Percentiles rank a stretch among this genome's conserved stretches.
Conservation (phyloP, 352 stramenopile species). For the Globisporangium emineosum region DNA sequence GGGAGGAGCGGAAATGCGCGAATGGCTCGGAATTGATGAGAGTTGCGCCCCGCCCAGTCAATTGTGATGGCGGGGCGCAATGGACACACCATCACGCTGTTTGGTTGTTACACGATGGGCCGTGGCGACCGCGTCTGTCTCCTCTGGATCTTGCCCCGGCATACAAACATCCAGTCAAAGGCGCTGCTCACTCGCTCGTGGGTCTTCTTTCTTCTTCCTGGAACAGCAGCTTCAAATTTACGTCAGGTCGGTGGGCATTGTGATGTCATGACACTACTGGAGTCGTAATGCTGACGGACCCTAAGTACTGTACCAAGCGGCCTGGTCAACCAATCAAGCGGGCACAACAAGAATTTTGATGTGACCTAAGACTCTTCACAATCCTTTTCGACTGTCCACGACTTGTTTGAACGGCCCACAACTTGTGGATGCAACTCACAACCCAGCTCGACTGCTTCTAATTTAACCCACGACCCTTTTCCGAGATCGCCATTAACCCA, state of each 20-base stretch:
- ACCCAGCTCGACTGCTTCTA: neutral
- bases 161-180: conserved; percentile 10
- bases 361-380: neutral
- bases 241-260: conserved; percentile 7
- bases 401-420: neutral
- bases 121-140: neutral
- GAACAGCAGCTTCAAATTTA: conserved; percentile 1
- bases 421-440: neutral
- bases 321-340: neutral
- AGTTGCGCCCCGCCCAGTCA: neutral
- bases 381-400: neutral
- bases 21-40: neutral
- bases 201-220: neutral
- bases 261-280: conserved; percentile 15
- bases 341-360: neutral
- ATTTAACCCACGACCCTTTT: too few relatives aligned
- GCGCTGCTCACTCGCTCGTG: neutral
- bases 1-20: conserved; percentile 13
- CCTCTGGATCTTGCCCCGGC: conserved; percentile 2
- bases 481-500: neutral
- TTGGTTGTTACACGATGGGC: neutral
- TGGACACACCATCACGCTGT: neutral
- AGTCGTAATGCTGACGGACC: neutral
- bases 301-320: neutral
- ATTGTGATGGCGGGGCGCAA: neutral